A percentile compares a stretch with the other conserved stretches of the same genome.
Conservation (phyloP, 805 yeast genomes). For the Clavispora santaluciae region DNA sequence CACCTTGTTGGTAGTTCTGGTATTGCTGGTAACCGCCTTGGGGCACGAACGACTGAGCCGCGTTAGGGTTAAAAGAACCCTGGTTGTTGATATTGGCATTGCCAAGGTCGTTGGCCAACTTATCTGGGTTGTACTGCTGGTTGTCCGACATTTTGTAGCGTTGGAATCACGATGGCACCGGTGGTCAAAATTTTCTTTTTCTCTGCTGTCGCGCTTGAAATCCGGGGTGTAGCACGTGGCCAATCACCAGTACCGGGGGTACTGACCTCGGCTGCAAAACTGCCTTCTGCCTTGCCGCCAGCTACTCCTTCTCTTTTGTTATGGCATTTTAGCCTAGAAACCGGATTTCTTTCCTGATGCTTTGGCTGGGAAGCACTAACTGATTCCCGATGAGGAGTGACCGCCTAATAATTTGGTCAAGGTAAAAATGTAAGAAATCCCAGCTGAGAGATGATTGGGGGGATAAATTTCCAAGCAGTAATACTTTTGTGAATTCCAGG, state of each 20-base stretch:
- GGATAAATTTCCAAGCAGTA: too few species aligned
- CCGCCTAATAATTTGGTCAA: too few species aligned
- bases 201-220: neutral
- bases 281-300: neutral
- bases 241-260: neutral
- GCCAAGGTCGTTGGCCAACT: constrained; percentile 41
- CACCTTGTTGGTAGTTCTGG: constrained; percentile 11
- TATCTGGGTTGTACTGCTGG: constrained; percentile 33
- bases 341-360: too few species aligned
- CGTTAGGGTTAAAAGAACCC: constrained; percentile 41
- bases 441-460: too few species aligned
- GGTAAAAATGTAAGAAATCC: too few species aligned
- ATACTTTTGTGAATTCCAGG: too few species aligned
- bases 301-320: too few species aligned
- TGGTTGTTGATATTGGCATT: constrained; percentile 33
- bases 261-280: neutral
- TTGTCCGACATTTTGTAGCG: constrained; percentile 12
- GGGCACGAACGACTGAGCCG: constrained; percentile 45
- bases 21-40: constrained; percentile 24
- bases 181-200: constrained; percentile 2
- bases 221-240: neutral
- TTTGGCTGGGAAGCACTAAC: too few species aligned
- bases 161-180: neutral
- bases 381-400: too few species aligned
- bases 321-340: neutral